Evolutionary conservation across 1,284 basidiomycete genomes (phyloP), one percentile per base, ranked within the genome.

Genomic region (Rhodotorula sp.): DNA sequence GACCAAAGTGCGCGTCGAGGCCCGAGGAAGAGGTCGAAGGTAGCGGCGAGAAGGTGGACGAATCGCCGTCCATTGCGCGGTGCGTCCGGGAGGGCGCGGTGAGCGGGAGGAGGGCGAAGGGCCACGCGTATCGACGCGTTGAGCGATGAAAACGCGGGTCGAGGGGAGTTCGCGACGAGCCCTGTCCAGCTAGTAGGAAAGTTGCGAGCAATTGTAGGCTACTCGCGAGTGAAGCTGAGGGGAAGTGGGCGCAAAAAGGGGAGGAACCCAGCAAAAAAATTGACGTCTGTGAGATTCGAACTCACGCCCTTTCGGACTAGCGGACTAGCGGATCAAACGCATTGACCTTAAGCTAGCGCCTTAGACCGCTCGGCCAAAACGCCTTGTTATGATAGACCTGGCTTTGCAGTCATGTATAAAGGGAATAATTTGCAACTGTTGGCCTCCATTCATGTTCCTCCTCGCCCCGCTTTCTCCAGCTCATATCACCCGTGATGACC

Each of bases 361-460:
- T 76, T 76, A 73, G 74, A 76, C 74, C 74, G 72, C 74, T 76
- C 74, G 74, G 74, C 74, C 74, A 76, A 72, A 72, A 72, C 70
- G 56, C 70, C 70, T 29, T 36, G 32, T 48, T 5, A 3, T 32
- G 54, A 2, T 32, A n/a, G 13, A 4, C 13, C 0, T 22, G 17
- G 17, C 25, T 22, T 6, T 34, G 0, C 17, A 34, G 36, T 27
- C 39, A 21, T 39, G 4, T 41, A 32, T 6, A 39, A n/a, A 37
- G 3, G 5, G 0, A 25, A 53, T 2, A 60, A 60, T 21, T 1
- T 3, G 25, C 50, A 27, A 13, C 25, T 41, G 44, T 2, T 36
- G 55, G 5, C 36, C 3, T 37, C 34, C 36, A 12, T n/a, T 27
- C 46, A 34, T 32, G 51, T 8, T 41, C 29, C 36, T 34, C 19